These are phyloP conservation scores for Elaeis oleifera DNA, from an alignment of 202 grass and related monocot species.

Conservation along the genomic window DNA sequence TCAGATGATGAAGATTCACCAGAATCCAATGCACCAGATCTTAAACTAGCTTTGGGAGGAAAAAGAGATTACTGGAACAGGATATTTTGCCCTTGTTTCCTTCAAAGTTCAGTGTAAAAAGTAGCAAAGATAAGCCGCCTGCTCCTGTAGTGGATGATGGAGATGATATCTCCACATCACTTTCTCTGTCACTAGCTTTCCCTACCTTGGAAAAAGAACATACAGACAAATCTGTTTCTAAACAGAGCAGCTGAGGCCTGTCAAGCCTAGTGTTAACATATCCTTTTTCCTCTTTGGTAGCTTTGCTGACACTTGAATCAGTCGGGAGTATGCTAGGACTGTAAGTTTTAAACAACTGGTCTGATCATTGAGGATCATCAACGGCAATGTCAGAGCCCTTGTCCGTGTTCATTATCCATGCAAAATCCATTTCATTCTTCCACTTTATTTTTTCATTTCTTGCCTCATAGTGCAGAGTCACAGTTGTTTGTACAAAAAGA, in stretches of 20 bases:
- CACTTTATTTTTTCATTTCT: background rate
- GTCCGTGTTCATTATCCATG: background rate
- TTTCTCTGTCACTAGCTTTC: slow-evolving; percentile 8
- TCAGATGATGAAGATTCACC: background rate
- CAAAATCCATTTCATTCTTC: background rate
- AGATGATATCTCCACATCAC: background rate
- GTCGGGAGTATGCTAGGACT: too few relatives aligned
- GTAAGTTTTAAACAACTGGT: too few relatives aligned
- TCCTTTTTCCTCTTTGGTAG: too few relatives aligned
- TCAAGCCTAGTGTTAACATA: background rate
- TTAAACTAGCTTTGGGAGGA: slow-evolving; percentile 11
- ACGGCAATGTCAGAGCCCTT: background rate
- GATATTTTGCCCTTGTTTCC: background rate
- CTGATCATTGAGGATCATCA: background rate
- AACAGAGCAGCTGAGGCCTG: background rate
- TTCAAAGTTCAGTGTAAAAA: background rate
- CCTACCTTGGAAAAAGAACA: background rate
- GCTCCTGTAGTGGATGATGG: background rate
- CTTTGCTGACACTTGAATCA: too few relatives aligned
- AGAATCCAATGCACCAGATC: background rate
- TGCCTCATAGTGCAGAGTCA: background rate
- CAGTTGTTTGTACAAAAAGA: slow-evolving; percentile 15
- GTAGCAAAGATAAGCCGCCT: slow-evolving; percentile 1
- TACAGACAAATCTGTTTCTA: background rate
- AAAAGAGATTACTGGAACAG: background rate